Evolutionary conservation across 2,329 filamentous ascomycete species (phyloP), one percentile per base, ranked within the genome.

Genomic region (Colletotrichum sp.): DNA sequence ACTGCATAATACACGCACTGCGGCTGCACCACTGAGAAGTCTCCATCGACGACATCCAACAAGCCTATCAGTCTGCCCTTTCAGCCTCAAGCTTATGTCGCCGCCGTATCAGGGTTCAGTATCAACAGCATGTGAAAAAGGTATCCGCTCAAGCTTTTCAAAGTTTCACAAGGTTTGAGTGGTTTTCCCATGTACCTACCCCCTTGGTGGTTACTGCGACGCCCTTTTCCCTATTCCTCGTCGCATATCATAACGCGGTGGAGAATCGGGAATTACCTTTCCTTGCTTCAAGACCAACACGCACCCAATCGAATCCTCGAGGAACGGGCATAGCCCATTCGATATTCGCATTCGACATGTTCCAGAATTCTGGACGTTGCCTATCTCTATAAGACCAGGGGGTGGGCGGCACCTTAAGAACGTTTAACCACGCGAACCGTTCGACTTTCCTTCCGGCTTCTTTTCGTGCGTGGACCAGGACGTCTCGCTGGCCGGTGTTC

Each of bases 401-500:
- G 27, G 32, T 8, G 5, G 25, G 39, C 30, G 49, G 39, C 30
- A 39, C 62, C 57, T 30, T 29, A 19, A n/a, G 57, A 61, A 61
- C 30, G n/a, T 63, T 63, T 63, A 63, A 34, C 59, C 59, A 64
- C 32, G 32, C 29, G 32, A 55, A 69, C 39, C 64, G 57, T 69
- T 62, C 65, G 39, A 69, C 32, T 66, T 32, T 52, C 29, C 22
- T 67, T 34, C 75, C 75, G 75, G n/a, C 67, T 77, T 75, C 71
- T 77, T 77, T 77, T 77, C 75, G 75, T 77, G 29, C 44, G 72
- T 76, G 66, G 72, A 77, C 61, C 27, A 52, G 44, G 64, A 61
- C 39, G 32, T 27, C 65, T 69, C 34, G 29, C 59, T 34, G 32
- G 59, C 34, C 34, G 49, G 70, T 13, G 22, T 73, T 22, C 74